Percentiles rank a stretch among this genome's conserved stretches.
phyloP scores from a whole-genome alignment of 1,284 basidiomycete species.

The Rhodotorula sp. region DNA sequence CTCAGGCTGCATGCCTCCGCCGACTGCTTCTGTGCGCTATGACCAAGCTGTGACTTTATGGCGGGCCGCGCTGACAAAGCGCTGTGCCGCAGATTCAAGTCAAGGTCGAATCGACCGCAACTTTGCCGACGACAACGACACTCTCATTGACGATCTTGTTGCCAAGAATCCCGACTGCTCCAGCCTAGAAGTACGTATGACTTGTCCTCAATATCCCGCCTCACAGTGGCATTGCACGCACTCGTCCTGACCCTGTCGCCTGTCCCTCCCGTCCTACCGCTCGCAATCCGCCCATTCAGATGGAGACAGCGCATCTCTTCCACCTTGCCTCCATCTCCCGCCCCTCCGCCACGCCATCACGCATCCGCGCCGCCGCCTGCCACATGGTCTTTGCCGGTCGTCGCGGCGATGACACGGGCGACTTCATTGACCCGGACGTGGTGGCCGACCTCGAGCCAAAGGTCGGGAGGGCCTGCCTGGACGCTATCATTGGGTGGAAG shows the following conservation, averaged over 20 bases:
- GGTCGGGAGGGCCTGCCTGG: slow-evolving; percentile 61
- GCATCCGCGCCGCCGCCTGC: slow-evolving; percentile 70
- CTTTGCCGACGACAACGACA: slow-evolving; percentile 71
- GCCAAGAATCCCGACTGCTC: slow-evolving; percentile 57
- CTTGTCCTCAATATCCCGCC: neutral
- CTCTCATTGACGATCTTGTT: slow-evolving; percentile 64
- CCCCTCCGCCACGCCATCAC: slow-evolving; percentile 13
- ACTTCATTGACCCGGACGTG: slow-evolving; percentile 71
- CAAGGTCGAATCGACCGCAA: slow-evolving; percentile 72
- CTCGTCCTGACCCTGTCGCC: neutral
- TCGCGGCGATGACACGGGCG: slow-evolving; percentile 52
- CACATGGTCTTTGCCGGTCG: slow-evolving; percentile 85
- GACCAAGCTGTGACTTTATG: neutral
- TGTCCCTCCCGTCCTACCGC: neutral
- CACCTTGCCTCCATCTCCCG: slow-evolving; percentile 27
- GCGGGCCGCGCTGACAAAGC: neutral
- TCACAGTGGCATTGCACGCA: too few relatives aligned
- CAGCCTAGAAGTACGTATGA: slow-evolving; percentile 64
- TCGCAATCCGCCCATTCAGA: slow-evolving; percentile 54
- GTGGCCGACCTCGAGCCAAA: slow-evolving; percentile 67
- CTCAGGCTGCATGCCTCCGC: slow-evolving; percentile 29
- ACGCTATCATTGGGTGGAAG: slow-evolving; percentile 53
- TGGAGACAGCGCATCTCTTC: slow-evolving; percentile 73
- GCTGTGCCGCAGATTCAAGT: slow-evolving; percentile 59
- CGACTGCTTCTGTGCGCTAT: slow-evolving; percentile 33